phyloP scores from a whole-genome alignment of 2,329 filamentous ascomycete genomes.

The Acrocalymma vagum region DNA sequence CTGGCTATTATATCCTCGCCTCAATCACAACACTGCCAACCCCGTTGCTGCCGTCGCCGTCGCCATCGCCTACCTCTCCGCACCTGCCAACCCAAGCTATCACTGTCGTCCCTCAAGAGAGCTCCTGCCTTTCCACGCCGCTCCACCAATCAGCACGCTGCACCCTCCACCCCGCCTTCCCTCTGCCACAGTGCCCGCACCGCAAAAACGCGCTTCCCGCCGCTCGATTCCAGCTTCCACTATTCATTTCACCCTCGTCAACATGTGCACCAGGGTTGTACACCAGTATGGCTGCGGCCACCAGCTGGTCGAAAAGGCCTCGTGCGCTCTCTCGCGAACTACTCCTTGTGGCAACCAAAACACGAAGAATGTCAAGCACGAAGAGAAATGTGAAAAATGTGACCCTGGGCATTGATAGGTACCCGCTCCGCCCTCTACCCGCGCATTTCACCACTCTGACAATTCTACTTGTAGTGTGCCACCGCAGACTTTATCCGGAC shows the following conservation, averaged over 20 bases:
- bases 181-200: constrained; percentile 21
- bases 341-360: constrained; percentile 51
- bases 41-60: constrained; percentile 7
- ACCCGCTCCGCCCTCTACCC: constrained; percentile 18
- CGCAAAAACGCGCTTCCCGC: constrained; percentile 30
- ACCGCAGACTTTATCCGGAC: constrained; percentile 41
- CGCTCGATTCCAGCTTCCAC: constrained; percentile 25
- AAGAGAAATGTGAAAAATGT: constrained; percentile 57
- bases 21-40: background rate
- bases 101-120: constrained; percentile 19
- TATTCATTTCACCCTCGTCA: constrained; percentile 24
- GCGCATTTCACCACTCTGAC: constrained; percentile 39
- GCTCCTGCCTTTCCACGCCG: constrained; percentile 29
- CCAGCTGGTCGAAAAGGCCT: constrained; percentile 51
- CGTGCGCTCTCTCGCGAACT: constrained; percentile 56
- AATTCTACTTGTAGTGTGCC: constrained; percentile 29
- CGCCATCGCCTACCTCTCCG: constrained; percentile 12
- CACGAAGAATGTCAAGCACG: constrained; percentile 56
- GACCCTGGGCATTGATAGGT: constrained; percentile 55
- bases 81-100: constrained; percentile 12
- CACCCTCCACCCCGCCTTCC: constrained; percentile 31
- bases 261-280: constrained; percentile 58
- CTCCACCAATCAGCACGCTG: constrained; percentile 35
- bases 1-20: no score
- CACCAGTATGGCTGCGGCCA: constrained; percentile 59